These are phyloP conservation scores for Plasmopara halstedii DNA, from an alignment of 352 stramenopile species.

Conservation along the genomic window DNA sequence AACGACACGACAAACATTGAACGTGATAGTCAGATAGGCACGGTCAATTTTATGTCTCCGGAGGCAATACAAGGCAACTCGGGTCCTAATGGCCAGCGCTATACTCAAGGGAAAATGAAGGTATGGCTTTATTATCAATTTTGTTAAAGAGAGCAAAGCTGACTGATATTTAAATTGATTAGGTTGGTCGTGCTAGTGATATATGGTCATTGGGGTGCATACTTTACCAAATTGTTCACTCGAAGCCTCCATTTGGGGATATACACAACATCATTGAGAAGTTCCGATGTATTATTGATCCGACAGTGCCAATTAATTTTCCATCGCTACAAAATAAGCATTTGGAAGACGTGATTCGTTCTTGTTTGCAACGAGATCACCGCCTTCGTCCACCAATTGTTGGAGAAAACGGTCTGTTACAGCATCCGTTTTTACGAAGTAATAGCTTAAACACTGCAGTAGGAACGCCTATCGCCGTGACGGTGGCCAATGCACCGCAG, in stretches of 20 bases:
- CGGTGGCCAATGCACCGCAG: conserved; percentile 29
- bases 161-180: conserved; percentile 9
- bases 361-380: conserved; percentile 83
- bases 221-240: conserved; percentile 96
- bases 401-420: conserved; percentile 60
- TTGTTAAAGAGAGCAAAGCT: too few species aligned
- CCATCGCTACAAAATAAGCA: conserved; percentile 72
- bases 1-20: conserved; percentile 97
- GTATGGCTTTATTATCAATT: conserved; percentile 14
- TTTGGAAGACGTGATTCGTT: conserved; percentile 81
- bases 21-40: conserved; percentile 93
- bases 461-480: conserved; percentile 25
- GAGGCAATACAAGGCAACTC: conserved; percentile 81
- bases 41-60: conserved; percentile 96
- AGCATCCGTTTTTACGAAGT: conserved; percentile 74
- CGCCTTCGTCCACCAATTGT: conserved; percentile 72
- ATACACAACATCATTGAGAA: conserved; percentile 93
- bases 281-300: conserved; percentile 93
- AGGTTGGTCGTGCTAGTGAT: conserved; percentile 88
- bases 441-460: conserved; percentile 14
- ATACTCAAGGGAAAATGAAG: conserved; percentile 74
- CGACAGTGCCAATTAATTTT: conserved; percentile 86
- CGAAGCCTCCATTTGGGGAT: conserved; percentile 91
- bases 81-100: conserved; percentile 35
- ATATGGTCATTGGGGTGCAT: conserved; percentile 97